These are phyloP conservation scores for Geranium brycei DNA, from an alignment of 345 rosid genomes.

Conservation along the genomic window DNA sequence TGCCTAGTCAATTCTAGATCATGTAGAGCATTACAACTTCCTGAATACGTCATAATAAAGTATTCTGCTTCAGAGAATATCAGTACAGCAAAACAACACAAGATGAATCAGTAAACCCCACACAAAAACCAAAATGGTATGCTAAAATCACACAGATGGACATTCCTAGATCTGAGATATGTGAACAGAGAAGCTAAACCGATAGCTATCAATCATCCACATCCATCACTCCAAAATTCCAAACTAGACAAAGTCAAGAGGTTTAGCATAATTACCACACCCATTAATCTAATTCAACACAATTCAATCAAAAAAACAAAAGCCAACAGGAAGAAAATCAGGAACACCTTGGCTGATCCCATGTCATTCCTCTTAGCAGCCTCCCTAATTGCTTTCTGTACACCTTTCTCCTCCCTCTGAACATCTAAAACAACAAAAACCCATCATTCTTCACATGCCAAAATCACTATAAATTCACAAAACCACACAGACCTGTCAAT, in stretches of 20 bases:
- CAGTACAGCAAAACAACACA: too few species aligned
- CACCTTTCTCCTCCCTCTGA: constrained; percentile 73
- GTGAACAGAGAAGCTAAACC: background rate
- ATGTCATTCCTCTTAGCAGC: constrained; percentile 87
- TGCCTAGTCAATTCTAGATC: too few species aligned
- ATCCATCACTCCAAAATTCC: too few species aligned
- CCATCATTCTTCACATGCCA: background rate
- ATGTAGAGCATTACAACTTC: too few species aligned
- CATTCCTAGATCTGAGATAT: background rate
- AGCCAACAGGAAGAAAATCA: too few species aligned
- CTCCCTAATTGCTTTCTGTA: constrained; percentile 79
- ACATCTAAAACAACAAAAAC: constrained; percentile 39
- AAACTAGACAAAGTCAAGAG: too few species aligned
- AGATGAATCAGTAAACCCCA: too few species aligned
- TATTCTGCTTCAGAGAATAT: too few species aligned
- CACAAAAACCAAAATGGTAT: background rate
- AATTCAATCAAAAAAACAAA: background rate
- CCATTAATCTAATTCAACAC: background rate
- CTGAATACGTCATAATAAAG: too few species aligned
- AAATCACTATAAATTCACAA: background rate
- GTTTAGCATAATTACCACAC: background rate
- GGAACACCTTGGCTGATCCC: constrained; percentile 70
- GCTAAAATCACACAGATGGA: background rate
- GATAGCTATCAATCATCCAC: too few species aligned
- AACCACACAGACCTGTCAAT: background rate